These are phyloP conservation scores for Macrolepiota albuminosa DNA, from an alignment of 768 basidiomycete species.

Conservation along the genomic window DNA sequence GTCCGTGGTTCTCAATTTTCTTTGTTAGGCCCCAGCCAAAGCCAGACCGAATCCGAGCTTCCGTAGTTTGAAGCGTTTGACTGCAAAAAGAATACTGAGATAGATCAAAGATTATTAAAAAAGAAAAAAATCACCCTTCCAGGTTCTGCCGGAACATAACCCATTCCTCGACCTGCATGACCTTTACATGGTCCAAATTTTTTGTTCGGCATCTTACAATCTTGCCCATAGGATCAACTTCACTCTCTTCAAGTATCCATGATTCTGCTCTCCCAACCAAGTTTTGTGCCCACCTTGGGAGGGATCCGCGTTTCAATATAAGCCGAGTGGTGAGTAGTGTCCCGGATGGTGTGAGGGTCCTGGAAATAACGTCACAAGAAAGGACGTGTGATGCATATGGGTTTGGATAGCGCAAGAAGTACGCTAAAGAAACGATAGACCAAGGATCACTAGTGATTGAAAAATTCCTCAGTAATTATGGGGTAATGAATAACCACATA, in stretches of 20 bases:
- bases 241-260: slow-evolving; percentile 94
- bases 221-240: slow-evolving; percentile 82
- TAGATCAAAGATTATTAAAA: not conserved
- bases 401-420: slow-evolving; percentile 94
- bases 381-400: slow-evolving; percentile 91
- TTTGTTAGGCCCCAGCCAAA: slow-evolving; percentile 91
- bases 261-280: slow-evolving; percentile 83
- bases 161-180: slow-evolving; percentile 89
- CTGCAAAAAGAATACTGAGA: slow-evolving; percentile 29
- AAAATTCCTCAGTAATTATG: slow-evolving; percentile 14
- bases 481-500: slow-evolving; percentile 24
- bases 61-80: slow-evolving; percentile 80
- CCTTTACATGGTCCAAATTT: slow-evolving; percentile 92
- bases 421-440: slow-evolving; percentile 88
- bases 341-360: slow-evolving; percentile 66
- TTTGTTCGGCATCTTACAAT: slow-evolving; percentile 74
- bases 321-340: slow-evolving; percentile 83
- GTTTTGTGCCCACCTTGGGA: slow-evolving; percentile 87
- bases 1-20: slow-evolving; percentile 80
- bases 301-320: slow-evolving; percentile 86
- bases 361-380: slow-evolving; percentile 93
- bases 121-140: slow-evolving; percentile 54
- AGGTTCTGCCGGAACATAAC: slow-evolving; percentile 63
- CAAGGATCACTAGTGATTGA: slow-evolving; percentile 72
- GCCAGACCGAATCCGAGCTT: slow-evolving; percentile 81